phyloP scores from a whole-genome alignment of 192 early-diverging fungal genomes.

The Coemansia sp. region DNA sequence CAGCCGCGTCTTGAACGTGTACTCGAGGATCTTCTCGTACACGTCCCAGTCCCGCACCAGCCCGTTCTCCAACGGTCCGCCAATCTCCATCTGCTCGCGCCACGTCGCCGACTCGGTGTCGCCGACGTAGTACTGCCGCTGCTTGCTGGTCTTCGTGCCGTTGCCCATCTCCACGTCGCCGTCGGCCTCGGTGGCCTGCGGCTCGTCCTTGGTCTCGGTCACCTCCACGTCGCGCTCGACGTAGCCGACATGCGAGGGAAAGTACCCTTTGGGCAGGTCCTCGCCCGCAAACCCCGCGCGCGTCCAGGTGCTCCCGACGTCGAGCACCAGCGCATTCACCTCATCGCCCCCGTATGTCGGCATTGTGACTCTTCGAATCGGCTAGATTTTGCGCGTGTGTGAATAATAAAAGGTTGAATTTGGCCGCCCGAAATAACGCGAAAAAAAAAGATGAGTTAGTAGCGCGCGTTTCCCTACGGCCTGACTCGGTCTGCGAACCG shows the following conservation, averaged over 20 bases:
- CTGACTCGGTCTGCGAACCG: no score
- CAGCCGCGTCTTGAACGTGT: conserved; percentile 69
- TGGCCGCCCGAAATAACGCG: no score
- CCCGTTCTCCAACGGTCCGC: conserved; percentile 82
- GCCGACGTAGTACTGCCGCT: conserved; percentile 63
- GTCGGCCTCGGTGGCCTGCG: conserved; percentile 11
- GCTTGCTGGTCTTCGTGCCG: conserved; percentile 9
- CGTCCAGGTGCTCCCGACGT: conserved; percentile 81
- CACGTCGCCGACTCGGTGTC: conserved; percentile 67
- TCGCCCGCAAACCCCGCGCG: conserved; percentile 98
- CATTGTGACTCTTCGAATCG: no score
- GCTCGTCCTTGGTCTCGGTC: conserved; percentile 13
- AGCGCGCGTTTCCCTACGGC: no score
- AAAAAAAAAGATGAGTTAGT: no score
- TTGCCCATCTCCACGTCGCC: conserved; percentile 26
- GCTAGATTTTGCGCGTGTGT: no score
- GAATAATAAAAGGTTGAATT: no score
- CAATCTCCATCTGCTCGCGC: conserved; percentile 77
- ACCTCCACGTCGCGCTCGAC: conserved; percentile 42
- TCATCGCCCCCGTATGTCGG: conserved; percentile 72
- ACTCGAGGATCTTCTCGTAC: conserved; percentile 87
- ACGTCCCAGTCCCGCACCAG: conserved; percentile 92
- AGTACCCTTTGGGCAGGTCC: conserved; percentile 84
- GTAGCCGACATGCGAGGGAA: conserved; percentile 76
- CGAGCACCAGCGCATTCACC: conserved; percentile 89